A percentile compares a stretch with the other conserved stretches of the same genome.
phyloP scores from a whole-genome alignment of 345 rosid genomes.

The Turnera subulata region DNA sequence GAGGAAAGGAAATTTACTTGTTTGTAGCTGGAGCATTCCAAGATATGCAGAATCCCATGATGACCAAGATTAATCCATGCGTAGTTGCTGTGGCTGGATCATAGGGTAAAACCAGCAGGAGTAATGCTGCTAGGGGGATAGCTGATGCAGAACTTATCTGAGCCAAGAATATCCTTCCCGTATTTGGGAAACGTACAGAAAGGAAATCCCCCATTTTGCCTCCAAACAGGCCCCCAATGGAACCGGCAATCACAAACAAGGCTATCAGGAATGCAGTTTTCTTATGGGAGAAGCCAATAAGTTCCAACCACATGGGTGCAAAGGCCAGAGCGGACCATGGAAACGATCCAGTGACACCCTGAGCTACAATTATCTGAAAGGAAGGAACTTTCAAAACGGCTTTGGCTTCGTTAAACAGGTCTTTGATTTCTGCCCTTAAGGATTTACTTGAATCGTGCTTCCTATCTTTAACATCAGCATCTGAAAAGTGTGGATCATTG shows the following conservation, averaged over 20 bases:
- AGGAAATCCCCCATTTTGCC: constrained; percentile 81
- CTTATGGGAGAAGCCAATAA: constrained; percentile 72
- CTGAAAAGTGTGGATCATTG: constrained; percentile 57
- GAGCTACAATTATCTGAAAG: constrained; percentile 87
- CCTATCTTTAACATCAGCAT: constrained; percentile 20
- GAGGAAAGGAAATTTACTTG: constrained; percentile 5
- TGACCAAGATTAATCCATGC: constrained; percentile 40
- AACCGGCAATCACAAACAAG: constrained; percentile 57
- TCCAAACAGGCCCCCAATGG: constrained; percentile 87
- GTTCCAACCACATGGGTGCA: constrained; percentile 92
- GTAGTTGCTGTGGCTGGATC: constrained; percentile 57
- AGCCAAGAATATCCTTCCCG: constrained; percentile 79
- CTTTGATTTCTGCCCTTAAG: constrained; percentile 54
- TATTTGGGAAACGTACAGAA: constrained; percentile 56
- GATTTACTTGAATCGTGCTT: constrained; percentile 38
- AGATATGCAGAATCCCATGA: constrained; percentile 18
- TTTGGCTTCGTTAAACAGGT: constrained; percentile 50
- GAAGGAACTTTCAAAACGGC: constrained; percentile 57
- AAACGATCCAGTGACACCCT: constrained; percentile 74
- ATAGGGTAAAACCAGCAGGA: constrained; percentile 64
- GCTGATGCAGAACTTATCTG: constrained; percentile 89
- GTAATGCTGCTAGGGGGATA: constrained; percentile 78
- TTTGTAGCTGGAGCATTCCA: constrained; percentile 30
- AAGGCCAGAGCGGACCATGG: constrained; percentile 94
- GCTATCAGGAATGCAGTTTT: constrained; percentile 60